Percentiles rank a stretch among this genome's conserved stretches.
These are phyloP conservation scores for Beauveria rudraprayagi DNA, from an alignment of 2,329 filamentous ascomycete genomes.

Conservation along the genomic window DNA sequence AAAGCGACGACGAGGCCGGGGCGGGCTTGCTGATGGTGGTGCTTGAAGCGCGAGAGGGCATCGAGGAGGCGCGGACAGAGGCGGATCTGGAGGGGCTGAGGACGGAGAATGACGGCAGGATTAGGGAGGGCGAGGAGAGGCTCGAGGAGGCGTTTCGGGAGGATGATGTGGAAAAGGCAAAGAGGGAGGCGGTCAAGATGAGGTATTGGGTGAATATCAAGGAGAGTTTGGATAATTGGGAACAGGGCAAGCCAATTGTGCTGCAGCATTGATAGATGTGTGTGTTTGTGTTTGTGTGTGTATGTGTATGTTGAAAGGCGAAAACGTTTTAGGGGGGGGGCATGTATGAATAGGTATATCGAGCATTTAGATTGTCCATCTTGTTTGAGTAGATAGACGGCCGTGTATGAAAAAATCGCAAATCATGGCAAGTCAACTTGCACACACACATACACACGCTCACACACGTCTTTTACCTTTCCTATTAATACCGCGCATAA, in stretches of 20 bases:
- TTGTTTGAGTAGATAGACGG: too few species aligned
- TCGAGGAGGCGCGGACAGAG: constrained; percentile 64
- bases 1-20: constrained; percentile 43
- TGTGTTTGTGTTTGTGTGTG: too few species aligned
- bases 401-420: too few species aligned
- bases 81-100: constrained; percentile 53
- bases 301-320: too few species aligned
- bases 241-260: constrained; percentile 59
- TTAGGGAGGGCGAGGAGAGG: constrained; percentile 52
- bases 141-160: constrained; percentile 58
- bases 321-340: too few species aligned
- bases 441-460: background rate
- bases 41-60: constrained; percentile 68
- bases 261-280: constrained; percentile 36
- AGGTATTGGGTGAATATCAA: constrained; percentile 88
- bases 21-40: constrained; percentile 67
- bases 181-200: constrained; percentile 64
- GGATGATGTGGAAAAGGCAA: constrained; percentile 60
- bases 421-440: background rate
- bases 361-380: too few species aligned
- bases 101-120: constrained; percentile 58
- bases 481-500: background rate
- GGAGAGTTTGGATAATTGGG: constrained; percentile 76
- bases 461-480: too few species aligned
- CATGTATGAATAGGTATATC: too few species aligned